phyloP scores from a whole-genome alignment of 805 yeast genomes.

The Candida caryicola region DNA sequence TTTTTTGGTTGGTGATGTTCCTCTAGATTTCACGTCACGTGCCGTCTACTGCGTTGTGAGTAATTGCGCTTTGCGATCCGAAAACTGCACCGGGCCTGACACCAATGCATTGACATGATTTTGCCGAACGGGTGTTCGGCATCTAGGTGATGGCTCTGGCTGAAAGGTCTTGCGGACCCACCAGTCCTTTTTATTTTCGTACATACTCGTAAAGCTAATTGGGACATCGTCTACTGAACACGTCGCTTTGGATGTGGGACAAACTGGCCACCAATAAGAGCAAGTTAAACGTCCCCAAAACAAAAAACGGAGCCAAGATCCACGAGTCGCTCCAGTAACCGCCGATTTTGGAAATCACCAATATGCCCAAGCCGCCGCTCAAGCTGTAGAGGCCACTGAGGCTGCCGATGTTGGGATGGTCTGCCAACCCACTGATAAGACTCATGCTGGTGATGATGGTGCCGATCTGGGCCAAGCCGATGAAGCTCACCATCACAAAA shows the following conservation, averaged over 20 bases:
- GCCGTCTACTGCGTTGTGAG: too few species aligned
- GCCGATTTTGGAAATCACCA: constrained; percentile 57
- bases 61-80: too few species aligned
- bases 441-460: constrained; percentile 64
- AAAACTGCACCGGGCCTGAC: too few species aligned
- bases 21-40: too few species aligned
- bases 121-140: too few species aligned
- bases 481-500: constrained; percentile 38
- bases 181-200: too few species aligned
- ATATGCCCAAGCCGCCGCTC: constrained; percentile 65
- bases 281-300: constrained; percentile 43
- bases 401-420: constrained; percentile 53
- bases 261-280: constrained; percentile 17
- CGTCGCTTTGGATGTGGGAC: background rate
- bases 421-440: constrained; percentile 38
- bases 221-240: background rate
- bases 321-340: constrained; percentile 58
- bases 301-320: constrained; percentile 57
- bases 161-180: too few species aligned
- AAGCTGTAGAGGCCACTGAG: constrained; percentile 69
- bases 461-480: constrained; percentile 64
- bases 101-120: too few species aligned
- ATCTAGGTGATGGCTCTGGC: too few species aligned
- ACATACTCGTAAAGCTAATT: too few species aligned
- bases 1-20: background rate